Conservation (phyloP, 768 basidiomycete genomes). For the Dacryopinax primogenitus region DNA sequence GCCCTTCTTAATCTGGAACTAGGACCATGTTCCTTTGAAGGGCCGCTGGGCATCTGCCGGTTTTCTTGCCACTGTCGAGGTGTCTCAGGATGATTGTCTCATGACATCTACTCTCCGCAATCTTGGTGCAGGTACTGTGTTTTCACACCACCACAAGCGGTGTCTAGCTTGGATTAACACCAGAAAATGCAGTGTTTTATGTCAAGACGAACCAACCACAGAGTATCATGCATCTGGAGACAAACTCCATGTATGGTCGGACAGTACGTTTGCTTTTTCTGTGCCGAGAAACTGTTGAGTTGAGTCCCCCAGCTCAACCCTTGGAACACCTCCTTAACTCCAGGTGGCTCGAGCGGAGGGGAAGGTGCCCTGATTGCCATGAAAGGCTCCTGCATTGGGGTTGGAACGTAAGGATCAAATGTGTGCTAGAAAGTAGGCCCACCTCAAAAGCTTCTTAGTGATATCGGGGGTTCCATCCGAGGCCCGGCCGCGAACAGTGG, state of each 20-base stretch:
- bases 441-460: not conserved
- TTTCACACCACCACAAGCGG: not conserved
- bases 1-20: not conserved
- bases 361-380: conserved; percentile 7
- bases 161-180: conserved; percentile 25
- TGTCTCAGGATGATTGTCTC: conserved; percentile 1
- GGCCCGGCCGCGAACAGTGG: not conserved
- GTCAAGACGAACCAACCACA: conserved; percentile 10
- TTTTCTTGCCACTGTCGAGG: not conserved
- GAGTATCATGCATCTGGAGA: conserved; percentile 6
- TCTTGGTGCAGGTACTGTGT: conserved; percentile 6
- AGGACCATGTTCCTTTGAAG: conserved; percentile 8
- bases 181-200: not conserved
- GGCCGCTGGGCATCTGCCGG: conserved; percentile 1
- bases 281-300: not conserved
- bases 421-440: not conserved
- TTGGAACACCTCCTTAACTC: not conserved
- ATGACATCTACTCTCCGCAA: not conserved
- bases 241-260: conserved; percentile 17
- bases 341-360: conserved; percentile 1
- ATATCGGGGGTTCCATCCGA: conserved; percentile 6
- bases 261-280: not conserved
- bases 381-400: conserved; percentile 2
- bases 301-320: conserved; percentile 3
- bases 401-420: conserved; percentile 2